Base-by-base conservation (phyloP, 2,329 filamentous ascomycete species). In the Scedosporium apiospermum region DNA sequence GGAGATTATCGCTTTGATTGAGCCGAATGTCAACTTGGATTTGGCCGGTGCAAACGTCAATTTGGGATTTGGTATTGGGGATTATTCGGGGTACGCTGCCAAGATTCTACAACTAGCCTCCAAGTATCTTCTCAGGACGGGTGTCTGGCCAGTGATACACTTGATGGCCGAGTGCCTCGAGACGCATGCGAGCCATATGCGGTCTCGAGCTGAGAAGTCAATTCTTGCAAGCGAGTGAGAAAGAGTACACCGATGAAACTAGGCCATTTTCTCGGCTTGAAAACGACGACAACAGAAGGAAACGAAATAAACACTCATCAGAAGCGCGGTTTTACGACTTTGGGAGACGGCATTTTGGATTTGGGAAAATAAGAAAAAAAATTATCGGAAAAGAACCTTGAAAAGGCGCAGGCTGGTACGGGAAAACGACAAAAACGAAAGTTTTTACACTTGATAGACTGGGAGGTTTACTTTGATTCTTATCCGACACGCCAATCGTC, bases 51-150 rank as follows among this genome's bases (percentile, higher is more conserved):
- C 82, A 65, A 80, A 78, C 58, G 76, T 82, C 68, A 80, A 84
- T 63, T 77, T 81, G 65, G 77, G 80, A 61, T 72, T 88, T 30
- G 65, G 80, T 83, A 27, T 81, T 83, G 69, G 79, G 81, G 82
- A 85, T 63, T 79, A 87, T 69, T 86, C 85, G 62, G 92, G 93
- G 42, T 95, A 90, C 72, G 92, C 90, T 27, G 88, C 89, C 65
- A 95, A 93, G 77, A 86, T 97, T 58, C 77, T 97, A 69, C 84
- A 90, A 69, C 83, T 95, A 62, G 95, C 90, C 66, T 90, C 92
- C 58, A 89, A 91, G 75, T 89, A 96, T 82, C 82, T 98, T 65
- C 89, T 93, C 67, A 91, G 91, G 75, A 89, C 91, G 65, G 89
- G 90, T 66, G 91, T 96, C 30, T 99, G 95, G 93, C 93, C 41